A percentile compares a stretch with the other conserved stretches of the same genome.
Conservation (phyloP, 352 stramenopile genomes). For the Globisporangium recalcitrans region DNA sequence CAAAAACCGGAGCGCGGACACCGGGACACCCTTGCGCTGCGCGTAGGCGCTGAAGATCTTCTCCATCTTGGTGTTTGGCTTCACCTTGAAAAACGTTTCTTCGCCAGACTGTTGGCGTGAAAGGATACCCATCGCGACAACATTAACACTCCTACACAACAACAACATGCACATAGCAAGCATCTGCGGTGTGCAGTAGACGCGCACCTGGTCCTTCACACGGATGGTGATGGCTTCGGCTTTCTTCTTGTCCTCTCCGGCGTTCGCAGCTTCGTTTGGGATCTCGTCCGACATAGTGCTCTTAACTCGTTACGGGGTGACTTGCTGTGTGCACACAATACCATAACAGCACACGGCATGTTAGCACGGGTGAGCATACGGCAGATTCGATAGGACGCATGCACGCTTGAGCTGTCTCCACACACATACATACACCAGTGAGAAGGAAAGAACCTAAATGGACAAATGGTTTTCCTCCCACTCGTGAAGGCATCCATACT, state of each 20-base stretch:
- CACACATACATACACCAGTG: neutral
- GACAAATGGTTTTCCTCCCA: neutral
- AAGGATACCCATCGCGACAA: no score
- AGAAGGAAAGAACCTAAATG: neutral
- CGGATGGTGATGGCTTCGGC: constrained; percentile 84
- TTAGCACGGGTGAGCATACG: neutral
- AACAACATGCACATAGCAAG: no score
- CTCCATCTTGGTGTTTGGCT: constrained; percentile 98
- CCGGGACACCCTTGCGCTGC: constrained; percentile 90
- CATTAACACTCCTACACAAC: neutral
- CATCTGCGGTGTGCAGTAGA: no score
- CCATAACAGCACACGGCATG: neutral
- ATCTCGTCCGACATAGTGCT: constrained; percentile 56
- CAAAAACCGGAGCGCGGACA: constrained; percentile 91
- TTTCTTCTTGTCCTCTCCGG: constrained; percentile 83
- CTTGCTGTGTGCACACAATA: neutral
- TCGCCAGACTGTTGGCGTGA: constrained; percentile 64
- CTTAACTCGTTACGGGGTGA: neutral
- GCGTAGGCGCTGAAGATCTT: constrained; percentile 98
- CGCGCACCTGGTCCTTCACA: constrained; percentile 73
- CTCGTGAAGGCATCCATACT: neutral
- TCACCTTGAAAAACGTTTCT: constrained; percentile 99
- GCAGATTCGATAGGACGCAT: neutral
- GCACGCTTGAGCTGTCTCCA: neutral
- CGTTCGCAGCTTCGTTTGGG: constrained; percentile 36